phyloP scores from a whole-genome alignment of 176 grass and related monocot genomes.

The Triticum monococcum region DNA sequence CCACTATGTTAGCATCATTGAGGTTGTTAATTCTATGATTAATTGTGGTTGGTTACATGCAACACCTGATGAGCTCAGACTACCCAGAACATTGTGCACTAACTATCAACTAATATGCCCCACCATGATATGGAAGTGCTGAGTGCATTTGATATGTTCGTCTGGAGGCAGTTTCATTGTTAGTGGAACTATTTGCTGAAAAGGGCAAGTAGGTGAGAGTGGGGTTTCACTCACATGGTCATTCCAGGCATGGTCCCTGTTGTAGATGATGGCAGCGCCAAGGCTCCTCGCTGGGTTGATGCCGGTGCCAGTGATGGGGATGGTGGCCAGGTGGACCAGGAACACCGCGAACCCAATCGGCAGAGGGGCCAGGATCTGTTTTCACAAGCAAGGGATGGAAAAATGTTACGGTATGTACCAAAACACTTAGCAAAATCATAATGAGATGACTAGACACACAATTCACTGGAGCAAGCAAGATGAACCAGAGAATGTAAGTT shows the following conservation, averaged over 20 bases:
- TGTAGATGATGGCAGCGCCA: constrained; percentile 85
- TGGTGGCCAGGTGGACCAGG: constrained; percentile 94
- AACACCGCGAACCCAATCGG: constrained; percentile 96
- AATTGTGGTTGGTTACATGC: neutral
- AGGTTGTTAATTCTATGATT: neutral
- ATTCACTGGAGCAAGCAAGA: neutral
- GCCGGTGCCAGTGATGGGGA: constrained; percentile 95
- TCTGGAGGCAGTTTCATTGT: neutral
- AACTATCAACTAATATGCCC: neutral
- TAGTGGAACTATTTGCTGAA: neutral
- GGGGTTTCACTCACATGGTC: constrained; percentile 67
- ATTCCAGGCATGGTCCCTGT: constrained; percentile 72
- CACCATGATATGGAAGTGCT: neutral
- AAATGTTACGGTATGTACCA: neutral
- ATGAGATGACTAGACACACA: neutral
- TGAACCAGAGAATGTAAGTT: neutral
- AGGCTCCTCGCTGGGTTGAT: constrained; percentile 97
- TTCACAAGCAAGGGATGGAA: constrained; percentile 17
- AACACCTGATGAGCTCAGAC: neutral
- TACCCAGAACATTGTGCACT: neutral
- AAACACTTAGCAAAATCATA: neutral
- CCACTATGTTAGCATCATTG: neutral
- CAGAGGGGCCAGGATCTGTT: constrained; percentile 84
- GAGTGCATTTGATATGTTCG: neutral
- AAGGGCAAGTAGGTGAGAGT: constrained; percentile 15